Base-by-base conservation (phyloP, 768 basidiomycete genomes). In the Tulasnella sp. region DNA sequence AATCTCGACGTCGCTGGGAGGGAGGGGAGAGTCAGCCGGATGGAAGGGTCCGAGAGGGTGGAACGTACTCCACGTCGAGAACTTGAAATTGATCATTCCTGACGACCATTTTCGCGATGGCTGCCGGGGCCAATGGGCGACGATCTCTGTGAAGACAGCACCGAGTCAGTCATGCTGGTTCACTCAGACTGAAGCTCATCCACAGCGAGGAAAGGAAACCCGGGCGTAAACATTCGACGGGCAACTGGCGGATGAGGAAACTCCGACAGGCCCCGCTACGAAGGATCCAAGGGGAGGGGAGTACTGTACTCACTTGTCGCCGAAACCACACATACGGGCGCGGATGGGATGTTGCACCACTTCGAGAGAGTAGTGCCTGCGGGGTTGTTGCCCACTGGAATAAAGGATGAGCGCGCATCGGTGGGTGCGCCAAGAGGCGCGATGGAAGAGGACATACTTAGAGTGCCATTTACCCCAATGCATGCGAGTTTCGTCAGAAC, bases 241-340 rank as follows among this genome's bases (percentile, higher is more conserved):
- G n/a, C n/a, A n/a, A n/a, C n/a, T n/a, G n/a, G n/a, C n/a, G n/a
- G 17, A 6, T 25, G n/a, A n/a, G 27, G 41, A 43, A 43, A 43
- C n/a, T 43, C 41, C 41, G n/a, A n/a, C 41, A n/a, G 17, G 41
- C 41, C 17, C 27, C n/a, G n/a, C n/a, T n/a, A n/a, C 17, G 6
- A 43, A 43, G n/a, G 41, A 17, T 6, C 9, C 9, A 6, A 19
- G 6, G 27, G 41, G 7, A 6, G 41, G 6, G 17, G 27, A 19
- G 27, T 6, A 25, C 17, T 43, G 21, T 11, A 65, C 75, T 59
- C 63, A 90, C 91, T 75, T 94, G 74, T 96, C 90, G 42, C 92
- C 92, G 69, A 94, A 93, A 9, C 93, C 93, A 68, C 92, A 94
- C 83, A 93, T 93, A 62, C 92, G 80, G 48, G 92, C 93, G 40